phyloP scores from a whole-genome alignment of 352 stramenopile genomes.

The Phytopythium aichiense region DNA sequence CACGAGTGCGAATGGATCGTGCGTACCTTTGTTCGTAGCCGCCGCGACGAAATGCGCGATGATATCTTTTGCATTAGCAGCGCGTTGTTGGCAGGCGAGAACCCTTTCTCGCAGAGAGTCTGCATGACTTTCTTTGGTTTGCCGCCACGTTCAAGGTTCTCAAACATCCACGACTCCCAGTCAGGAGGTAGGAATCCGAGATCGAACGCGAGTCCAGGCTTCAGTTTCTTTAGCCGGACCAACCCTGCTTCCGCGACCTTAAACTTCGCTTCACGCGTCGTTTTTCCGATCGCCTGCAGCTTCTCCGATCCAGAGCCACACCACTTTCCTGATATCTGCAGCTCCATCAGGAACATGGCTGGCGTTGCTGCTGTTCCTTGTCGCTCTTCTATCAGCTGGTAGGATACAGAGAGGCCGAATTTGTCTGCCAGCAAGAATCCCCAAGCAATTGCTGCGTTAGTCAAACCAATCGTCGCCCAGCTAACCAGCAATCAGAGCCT shows the following conservation, averaged over 20 bases:
- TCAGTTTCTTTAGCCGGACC: conserved; percentile 48
- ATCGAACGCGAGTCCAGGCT: conserved; percentile 54
- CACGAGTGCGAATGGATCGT: background rate
- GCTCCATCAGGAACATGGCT: conserved; percentile 37
- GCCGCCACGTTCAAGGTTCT: conserved; percentile 51
- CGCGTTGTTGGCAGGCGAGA: conserved; percentile 44
- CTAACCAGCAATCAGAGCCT: background rate
- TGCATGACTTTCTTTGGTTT: conserved; percentile 47
- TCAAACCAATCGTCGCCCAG: background rate
- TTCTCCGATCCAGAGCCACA: conserved; percentile 33
- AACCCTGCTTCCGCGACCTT: conserved; percentile 54
- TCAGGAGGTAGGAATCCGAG: conserved; percentile 40
- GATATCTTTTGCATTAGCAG: conserved; percentile 66
- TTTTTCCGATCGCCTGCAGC: conserved; percentile 42
- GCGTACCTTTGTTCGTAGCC: conserved; percentile 40
- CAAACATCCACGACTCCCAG: conserved; percentile 60
- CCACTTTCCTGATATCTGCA: conserved; percentile 50
- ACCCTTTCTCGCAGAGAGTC: conserved; percentile 54
- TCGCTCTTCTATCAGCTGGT: conserved; percentile 49
- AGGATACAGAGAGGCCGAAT: conserved; percentile 43
- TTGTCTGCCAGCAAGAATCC: conserved; percentile 21
- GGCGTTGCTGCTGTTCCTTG: conserved; percentile 28
- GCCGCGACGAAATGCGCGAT: conserved; percentile 38
- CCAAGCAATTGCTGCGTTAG: background rate
- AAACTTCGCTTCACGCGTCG: conserved; percentile 72